Evolutionary conservation across 108 stramenopile genomes (phyloP).

Genomic region (Fistulifera solaris): DNA sequence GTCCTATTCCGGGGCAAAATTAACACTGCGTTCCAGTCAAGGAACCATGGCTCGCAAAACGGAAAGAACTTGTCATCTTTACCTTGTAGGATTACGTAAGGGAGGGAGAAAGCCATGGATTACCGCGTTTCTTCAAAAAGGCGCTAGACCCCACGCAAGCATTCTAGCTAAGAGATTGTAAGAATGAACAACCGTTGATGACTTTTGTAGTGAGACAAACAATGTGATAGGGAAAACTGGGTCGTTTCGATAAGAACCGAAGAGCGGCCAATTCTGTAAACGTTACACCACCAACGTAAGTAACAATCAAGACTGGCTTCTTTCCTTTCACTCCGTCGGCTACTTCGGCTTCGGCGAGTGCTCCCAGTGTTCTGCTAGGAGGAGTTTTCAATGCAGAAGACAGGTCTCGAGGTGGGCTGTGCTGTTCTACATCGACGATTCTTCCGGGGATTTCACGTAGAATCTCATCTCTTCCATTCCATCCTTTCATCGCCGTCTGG

Average conservation of each 20-base stretch:
- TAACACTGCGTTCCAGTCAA: no score
- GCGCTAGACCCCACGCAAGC: no score
- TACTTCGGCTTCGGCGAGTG: constrained; percentile 25
- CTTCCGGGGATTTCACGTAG: constrained; percentile 63
- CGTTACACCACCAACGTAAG: constrained; percentile 88
- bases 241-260: constrained; percentile 70
- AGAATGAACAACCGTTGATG: constrained; percentile 57
- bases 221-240: constrained; percentile 68
- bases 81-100: no score
- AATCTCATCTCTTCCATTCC: constrained; percentile 58
- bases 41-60: no score
- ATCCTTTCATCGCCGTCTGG: constrained; percentile 78
- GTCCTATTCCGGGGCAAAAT: no score
- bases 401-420: constrained; percentile 55
- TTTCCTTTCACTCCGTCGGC: not conserved
- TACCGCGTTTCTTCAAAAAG: no score
- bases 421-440: constrained; percentile 58
- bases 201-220: constrained; percentile 63
- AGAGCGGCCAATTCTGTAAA: constrained; percentile 91
- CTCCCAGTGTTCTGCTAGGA: constrained; percentile 28
- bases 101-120: no score
- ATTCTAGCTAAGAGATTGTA: constrained; percentile 16
- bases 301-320: constrained; percentile 79
- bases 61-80: no score
- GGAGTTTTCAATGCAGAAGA: constrained; percentile 30